Conservation (phyloP, 2,329 filamentous ascomycete species). For the Davidsoniella virescens region DNA sequence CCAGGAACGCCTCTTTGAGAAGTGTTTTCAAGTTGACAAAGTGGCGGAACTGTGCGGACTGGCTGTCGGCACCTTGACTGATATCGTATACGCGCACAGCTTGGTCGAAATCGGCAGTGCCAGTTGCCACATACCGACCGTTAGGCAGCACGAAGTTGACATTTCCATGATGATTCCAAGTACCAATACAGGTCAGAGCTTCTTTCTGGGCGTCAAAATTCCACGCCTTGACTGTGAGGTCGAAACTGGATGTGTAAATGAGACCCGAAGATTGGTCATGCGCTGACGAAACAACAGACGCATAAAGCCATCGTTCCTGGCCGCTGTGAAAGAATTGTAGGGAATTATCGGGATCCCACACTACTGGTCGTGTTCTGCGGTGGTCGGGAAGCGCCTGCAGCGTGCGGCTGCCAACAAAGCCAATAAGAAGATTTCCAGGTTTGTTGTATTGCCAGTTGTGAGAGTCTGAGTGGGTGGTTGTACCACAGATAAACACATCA, state of each 20-base stretch:
- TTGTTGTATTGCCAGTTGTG: conserved; percentile 53
- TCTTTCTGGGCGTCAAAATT: conserved; percentile 22
- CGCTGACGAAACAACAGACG: conserved; percentile 46
- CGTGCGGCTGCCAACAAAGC: conserved; percentile 28
- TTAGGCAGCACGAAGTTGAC: conserved; percentile 43
- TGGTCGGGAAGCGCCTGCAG: conserved; percentile 40
- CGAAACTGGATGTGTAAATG: conserved; percentile 45
- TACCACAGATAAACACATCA: conserved; percentile 42
- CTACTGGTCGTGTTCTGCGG: conserved; percentile 35
- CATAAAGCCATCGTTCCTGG: conserved; percentile 47
- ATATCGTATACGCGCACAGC: conserved; percentile 39
- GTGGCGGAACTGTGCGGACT: conserved; percentile 19
- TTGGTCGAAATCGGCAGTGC: conserved; percentile 35
- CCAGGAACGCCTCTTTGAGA: neutral
- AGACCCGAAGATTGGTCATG: conserved; percentile 30
- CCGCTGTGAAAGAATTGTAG: conserved; percentile 38
- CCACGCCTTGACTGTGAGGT: conserved; percentile 46
- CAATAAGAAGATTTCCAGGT: conserved; percentile 43
- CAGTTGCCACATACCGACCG: conserved; percentile 37
- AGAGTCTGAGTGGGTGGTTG: conserved; percentile 43
- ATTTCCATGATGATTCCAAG: conserved; percentile 40
- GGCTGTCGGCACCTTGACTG: too few species aligned
- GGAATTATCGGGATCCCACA: conserved; percentile 38
- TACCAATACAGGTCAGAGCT: conserved; percentile 25
- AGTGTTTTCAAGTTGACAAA: conserved; percentile 16